Percentiles rank a stretch among this genome's conserved stretches.
These are phyloP conservation scores for Annulohypoxylon moriforme DNA, from an alignment of 495 filamentous ascomycete genomes.

Conservation along the genomic window DNA sequence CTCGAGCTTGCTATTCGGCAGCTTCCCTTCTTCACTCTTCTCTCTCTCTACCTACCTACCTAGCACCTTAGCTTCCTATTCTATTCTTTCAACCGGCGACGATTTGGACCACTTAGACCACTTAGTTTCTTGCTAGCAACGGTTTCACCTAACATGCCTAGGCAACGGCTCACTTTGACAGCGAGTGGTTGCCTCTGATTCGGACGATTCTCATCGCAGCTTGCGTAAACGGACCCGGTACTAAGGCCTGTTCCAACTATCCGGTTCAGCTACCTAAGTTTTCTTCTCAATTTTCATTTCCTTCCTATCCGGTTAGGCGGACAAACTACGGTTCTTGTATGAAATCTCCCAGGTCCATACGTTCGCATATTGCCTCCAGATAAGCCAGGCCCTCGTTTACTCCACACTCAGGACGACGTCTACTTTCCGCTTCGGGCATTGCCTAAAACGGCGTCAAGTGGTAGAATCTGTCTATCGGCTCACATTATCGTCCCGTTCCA, in stretches of 20 bases:
- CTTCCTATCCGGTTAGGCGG: slow-evolving; percentile 27
- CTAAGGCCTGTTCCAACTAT: slow-evolving; percentile 15
- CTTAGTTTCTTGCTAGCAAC: slow-evolving; percentile 25
- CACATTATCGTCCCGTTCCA: slow-evolving; percentile 49
- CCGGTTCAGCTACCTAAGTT: slow-evolving; percentile 23
- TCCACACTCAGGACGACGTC: slow-evolving; percentile 49
- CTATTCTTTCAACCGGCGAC: slow-evolving; percentile 31
- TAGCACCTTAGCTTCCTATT: slow-evolving; percentile 24
- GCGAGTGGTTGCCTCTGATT: slow-evolving; percentile 35
- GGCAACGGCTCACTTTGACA: slow-evolving; percentile 39
- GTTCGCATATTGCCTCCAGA: slow-evolving; percentile 49
- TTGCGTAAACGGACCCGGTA: slow-evolving; percentile 28
- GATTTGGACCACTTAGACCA: no score
- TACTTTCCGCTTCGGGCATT: slow-evolving; percentile 53
- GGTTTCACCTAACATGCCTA: slow-evolving; percentile 27
- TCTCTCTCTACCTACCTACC: no score
- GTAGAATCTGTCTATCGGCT: slow-evolving; percentile 46
- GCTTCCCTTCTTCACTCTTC: slow-evolving; percentile 6
- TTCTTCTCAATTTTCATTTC: slow-evolving; percentile 24
- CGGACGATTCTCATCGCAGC: slow-evolving; percentile 22
- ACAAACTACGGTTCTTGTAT: slow-evolving; percentile 34
- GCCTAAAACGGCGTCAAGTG: slow-evolving; percentile 51
- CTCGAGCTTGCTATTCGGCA: slow-evolving; percentile 22
- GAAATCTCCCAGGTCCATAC: slow-evolving; percentile 34
- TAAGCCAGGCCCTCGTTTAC: slow-evolving; percentile 47